Base-by-base conservation (phyloP, 305 asterid species). In the Fraxinus sp. region DNA sequence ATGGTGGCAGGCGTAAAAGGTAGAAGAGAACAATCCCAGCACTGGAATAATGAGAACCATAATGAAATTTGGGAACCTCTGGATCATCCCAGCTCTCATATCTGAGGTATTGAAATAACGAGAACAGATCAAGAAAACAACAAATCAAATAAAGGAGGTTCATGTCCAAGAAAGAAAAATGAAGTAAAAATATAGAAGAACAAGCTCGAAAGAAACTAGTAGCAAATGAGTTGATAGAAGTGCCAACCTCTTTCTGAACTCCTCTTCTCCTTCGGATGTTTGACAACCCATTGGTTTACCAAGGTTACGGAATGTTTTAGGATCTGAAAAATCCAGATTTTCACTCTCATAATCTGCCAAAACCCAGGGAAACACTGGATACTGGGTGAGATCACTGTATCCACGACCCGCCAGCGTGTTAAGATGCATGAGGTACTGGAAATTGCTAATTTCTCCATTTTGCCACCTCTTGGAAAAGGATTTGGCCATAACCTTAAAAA, bases 61-160 rank as follows among this genome's bases (percentile, higher is more conserved):
- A 97, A 88, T 97, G 99, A 86, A 97, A 97, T 82, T 97, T 97
- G 81, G 99, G 99, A 88, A 95, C 95, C 81, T 97, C 99, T 59
- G 99, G 99, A 90, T 97, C 99, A 94, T 97, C 99, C 99, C 99
- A 97, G 94, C 98, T 97, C 84, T 97, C 98, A 80, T 91, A 93
- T 87, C 99, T 97, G 89, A 78, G 20, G 57, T 35, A 77, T 72
- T 79, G 85, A 80, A 71, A 30, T 71, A 71, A 71, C 22, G 36
- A 70, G 76, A 70, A 32, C 39, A 5, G 13, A 71, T 71, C 76
- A 71, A 79, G 83, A 77, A 37, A 3, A 79, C 11, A 74, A 77
- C 80, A 85, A 84, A 44, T 78, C 32, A 82, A 77, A 37, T 26
- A 73, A 78, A 32, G 66, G 11, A 77, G 41, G 76, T 32, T 16